Evolutionary conservation across 805 yeast genomes (phyloP), one percentile per base, ranked within the genome.

Genomic region (Pichia manshurica): DNA sequence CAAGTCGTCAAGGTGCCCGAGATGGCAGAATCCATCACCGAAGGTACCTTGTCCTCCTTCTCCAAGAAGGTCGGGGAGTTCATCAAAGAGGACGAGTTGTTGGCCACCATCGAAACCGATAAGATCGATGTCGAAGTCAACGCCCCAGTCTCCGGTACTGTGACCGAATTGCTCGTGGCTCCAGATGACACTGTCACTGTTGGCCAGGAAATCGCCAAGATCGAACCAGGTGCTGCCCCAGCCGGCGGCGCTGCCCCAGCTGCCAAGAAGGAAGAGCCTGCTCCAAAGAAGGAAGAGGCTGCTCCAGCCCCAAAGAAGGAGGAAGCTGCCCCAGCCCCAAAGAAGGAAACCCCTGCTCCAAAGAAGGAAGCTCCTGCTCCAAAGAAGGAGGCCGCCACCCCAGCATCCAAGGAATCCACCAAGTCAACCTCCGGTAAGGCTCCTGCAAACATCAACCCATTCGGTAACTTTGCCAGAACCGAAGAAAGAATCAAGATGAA

Each of bases 11-110:
- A 89, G 68, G 98, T 93, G 20, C 99, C 99, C 42, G 95, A 87
- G 55, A 89, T 93, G 97, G 98, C 99, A 39, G 99, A 93, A 72
- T 90, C 97, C 44, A 84, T 93, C 63, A 87, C 96, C 37, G 99
- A 93, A 69, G 99, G 99, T 65, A 87, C 98, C 43, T 77, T 93
- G 56, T 74, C 87, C 55, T 59, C 77, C 16, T 83, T 72, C 63
- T 71, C 74, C 55, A 84, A 83, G 64, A 70, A 78, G 52, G 88
- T 89, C 52, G 99, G 99, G 56, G 98, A 91, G 51, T 89, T 70
- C 59, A 91, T 91, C 47, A 78, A 41, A 6, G 21, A 41, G 33
- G 44, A 41, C 33, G 44, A 41, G 22, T 31, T 41, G 55, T 75
- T 93, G 57, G 98, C 98, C 49, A 90, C 97, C 55, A 91, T 93